These are phyloP conservation scores for Pseudomassariella vexata DNA, from an alignment of 2,329 filamentous ascomycete species.

Conservation along the genomic window DNA sequence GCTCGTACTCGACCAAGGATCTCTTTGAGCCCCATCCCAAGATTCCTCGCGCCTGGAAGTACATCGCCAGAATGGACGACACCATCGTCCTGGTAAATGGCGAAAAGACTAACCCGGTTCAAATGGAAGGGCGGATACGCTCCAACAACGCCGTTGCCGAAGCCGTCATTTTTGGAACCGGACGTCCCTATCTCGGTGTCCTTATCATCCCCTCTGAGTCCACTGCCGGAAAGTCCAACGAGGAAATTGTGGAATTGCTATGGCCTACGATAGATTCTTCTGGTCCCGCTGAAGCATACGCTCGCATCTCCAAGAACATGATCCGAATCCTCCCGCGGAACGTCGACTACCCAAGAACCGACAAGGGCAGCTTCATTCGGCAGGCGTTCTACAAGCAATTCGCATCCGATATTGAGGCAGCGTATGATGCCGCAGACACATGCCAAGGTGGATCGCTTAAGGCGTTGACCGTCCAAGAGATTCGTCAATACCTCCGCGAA, in stretches of 20 bases:
- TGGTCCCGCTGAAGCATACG: slow-evolving; percentile 28
- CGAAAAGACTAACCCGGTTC: slow-evolving; percentile 27
- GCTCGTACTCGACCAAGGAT: slow-evolving; percentile 29
- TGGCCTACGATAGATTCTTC: slow-evolving; percentile 27
- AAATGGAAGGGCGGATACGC: slow-evolving; percentile 38
- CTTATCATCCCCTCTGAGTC: slow-evolving; percentile 20
- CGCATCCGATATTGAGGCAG: slow-evolving; percentile 33
- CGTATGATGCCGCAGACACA: slow-evolving; percentile 25
- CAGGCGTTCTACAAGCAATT: slow-evolving; percentile 40
- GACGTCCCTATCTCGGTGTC: slow-evolving; percentile 40
- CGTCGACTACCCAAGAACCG: slow-evolving; percentile 38
- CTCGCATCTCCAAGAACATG: slow-evolving; percentile 40
- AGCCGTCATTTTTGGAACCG: slow-evolving; percentile 46
- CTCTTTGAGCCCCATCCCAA: slow-evolving; percentile 28
- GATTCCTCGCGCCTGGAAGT: slow-evolving; percentile 28
- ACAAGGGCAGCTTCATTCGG: slow-evolving; percentile 49
- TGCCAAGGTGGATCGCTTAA: slow-evolving; percentile 10
- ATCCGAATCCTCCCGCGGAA: slow-evolving; percentile 39
- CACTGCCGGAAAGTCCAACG: slow-evolving; percentile 11
- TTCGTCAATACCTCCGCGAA: slow-evolving; percentile 22
- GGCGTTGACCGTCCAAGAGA: slow-evolving; percentile 2
- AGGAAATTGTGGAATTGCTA: slow-evolving; percentile 22
- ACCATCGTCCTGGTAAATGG: slow-evolving; percentile 27
- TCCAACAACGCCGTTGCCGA: slow-evolving; percentile 41
- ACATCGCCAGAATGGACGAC: slow-evolving; percentile 29